Conservation (phyloP, 2,329 filamentous ascomycete genomes). For the Hansfordia pulvinata region DNA sequence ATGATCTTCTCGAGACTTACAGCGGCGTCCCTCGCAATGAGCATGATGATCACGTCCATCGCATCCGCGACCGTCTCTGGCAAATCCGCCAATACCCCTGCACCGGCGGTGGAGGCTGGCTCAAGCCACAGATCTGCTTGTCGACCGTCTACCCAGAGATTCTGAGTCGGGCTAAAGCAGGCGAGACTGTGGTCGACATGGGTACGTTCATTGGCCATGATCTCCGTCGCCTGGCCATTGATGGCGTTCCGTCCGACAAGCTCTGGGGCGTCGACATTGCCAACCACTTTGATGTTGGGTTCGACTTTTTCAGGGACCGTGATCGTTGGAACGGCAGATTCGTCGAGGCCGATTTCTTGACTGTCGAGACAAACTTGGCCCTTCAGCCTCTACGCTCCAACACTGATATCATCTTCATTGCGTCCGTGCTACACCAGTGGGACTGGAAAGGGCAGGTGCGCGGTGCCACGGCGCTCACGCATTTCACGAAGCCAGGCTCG, state of each 20-base stretch:
- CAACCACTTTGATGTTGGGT: slow-evolving; percentile 20
- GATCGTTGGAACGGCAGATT: slow-evolving; percentile 15
- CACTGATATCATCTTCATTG: slow-evolving; percentile 25
- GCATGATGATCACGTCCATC: too few relatives aligned
- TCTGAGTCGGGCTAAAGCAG: slow-evolving; percentile 3
- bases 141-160: slow-evolving; percentile 2
- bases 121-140: slow-evolving; percentile 2
- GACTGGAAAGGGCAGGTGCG: slow-evolving; percentile 21
- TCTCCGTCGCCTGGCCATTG: slow-evolving; percentile 19
- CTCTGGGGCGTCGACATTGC: slow-evolving; percentile 18
- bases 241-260: slow-evolving; percentile 17
- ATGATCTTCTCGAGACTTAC: too few relatives aligned
- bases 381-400: slow-evolving; percentile 20
- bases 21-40: too few relatives aligned
- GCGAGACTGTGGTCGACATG: slow-evolving; percentile 18
- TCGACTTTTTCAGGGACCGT: slow-evolving; percentile 21
- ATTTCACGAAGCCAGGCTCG: slow-evolving; percentile 15
- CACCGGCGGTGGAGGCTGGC: too few relatives aligned
- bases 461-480: slow-evolving; percentile 17
- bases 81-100: slow-evolving; percentile 7
- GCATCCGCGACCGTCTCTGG: slow-evolving; percentile 7
- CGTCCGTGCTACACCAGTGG: slow-evolving; percentile 29
- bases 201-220: slow-evolving; percentile 25
- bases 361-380: slow-evolving; percentile 12
- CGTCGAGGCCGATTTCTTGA: slow-evolving; percentile 17